Percentiles rank a stretch among this genome's conserved stretches.
Evolutionary conservation across 2,329 filamentous ascomycete species (phyloP).

Genomic region (Immersiporthe knoxdaviesiana): DNA sequence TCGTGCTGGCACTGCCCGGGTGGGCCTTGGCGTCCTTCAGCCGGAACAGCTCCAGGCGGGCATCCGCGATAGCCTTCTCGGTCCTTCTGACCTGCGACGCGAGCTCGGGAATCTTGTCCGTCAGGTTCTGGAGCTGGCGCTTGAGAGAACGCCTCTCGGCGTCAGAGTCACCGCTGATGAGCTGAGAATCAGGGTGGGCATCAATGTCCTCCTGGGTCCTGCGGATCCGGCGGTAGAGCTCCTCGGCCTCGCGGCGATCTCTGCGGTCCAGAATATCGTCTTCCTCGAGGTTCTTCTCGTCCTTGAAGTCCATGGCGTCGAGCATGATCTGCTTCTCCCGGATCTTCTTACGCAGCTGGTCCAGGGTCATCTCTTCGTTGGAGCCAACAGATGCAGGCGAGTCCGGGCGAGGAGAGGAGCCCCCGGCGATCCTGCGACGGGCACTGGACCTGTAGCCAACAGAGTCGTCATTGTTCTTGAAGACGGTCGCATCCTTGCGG

Average conservation of each 20-base stretch:
- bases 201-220: conserved; percentile 95
- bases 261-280: conserved; percentile 89
- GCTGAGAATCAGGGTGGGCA: conserved; percentile 76
- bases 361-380: conserved; percentile 80
- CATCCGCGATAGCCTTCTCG: conserved; percentile 91
- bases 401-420: conserved; percentile 77
- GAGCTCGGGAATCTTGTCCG: conserved; percentile 87
- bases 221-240: conserved; percentile 89
- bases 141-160: conserved; percentile 85
- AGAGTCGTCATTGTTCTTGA: conserved; percentile 93
- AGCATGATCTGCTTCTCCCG: conserved; percentile 91
- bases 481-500: conserved; percentile 94
- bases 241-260: conserved; percentile 89
- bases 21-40: conserved; percentile 91
- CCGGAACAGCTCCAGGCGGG: conserved; percentile 88
- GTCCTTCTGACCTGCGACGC: conserved; percentile 90
- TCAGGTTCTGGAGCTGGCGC: conserved; percentile 84
- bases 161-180: conserved; percentile 76
- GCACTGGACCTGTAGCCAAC: conserved; percentile 93
- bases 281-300: conserved; percentile 86
- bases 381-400: conserved; percentile 70
- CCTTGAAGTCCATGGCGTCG: conserved; percentile 94
- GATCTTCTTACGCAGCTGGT: conserved; percentile 90
- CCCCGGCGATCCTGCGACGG: conserved; percentile 76
- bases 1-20: conserved; percentile 75